Base-by-base conservation (phyloP, 2,329 filamentous ascomycete species). In the Drechmeria coniospora region DNA sequence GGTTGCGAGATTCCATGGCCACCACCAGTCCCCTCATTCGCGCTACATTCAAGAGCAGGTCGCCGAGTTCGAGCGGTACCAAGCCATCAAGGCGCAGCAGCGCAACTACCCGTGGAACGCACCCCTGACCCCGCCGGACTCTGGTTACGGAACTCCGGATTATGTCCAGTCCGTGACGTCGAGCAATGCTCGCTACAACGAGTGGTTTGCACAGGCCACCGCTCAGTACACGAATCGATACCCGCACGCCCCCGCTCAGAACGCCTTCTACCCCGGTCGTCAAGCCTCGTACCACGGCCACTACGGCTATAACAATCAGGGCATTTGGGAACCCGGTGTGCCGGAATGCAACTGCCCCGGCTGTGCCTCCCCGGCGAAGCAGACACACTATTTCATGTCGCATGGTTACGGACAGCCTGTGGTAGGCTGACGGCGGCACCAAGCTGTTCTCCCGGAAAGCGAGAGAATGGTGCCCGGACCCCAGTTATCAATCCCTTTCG, bases 121-220 rank as follows among this genome's bases (percentile, higher is more conserved):
- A 26, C 65, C 65, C 6, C 49, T 72, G 31, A 72, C 68, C 0
- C 68, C 68, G 2, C 68, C 68, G 1, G 68, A 73, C 36, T 73
- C 68, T 13, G 68, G 68, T 5, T 73, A 73, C 31, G 66, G 67
- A 23, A 74, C 68, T 1, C 68, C 68, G 4, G 68, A 73, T 38
- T 68, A 71, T 36, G 51, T 57, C 26, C 60, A 63, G 45, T 70
- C 67, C 23, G 63, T 67, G 4, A 57, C 65, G 0, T 63, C 65
- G 1, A 56, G 58, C 36, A 70, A 69, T 30, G 53, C 59, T 14
- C 63, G 57, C 20, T 72, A 72, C 46, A 63, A 66, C 15, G 68
- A 73, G 23, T 73, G 64, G 64, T 69, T 72, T 33, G 50, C 54
- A 7, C 55, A 61, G 32, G 52, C 53, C 21, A 45, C 52, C 14